Conservation (phyloP, 129 eudicot species). For the Cynara cardunculus region DNA sequence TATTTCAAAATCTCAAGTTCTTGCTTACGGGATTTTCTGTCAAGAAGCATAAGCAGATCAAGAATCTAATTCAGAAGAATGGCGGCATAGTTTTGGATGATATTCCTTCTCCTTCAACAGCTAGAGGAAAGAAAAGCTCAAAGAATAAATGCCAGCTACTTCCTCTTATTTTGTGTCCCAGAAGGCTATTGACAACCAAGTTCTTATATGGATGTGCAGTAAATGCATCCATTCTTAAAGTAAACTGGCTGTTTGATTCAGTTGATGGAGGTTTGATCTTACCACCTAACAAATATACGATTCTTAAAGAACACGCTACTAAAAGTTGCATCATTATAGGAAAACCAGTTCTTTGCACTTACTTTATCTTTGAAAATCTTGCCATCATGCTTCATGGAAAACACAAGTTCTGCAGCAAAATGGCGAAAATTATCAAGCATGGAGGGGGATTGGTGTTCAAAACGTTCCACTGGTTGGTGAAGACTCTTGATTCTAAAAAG, state of each 20-base stretch:
- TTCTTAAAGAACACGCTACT: slow-evolving; percentile 33
- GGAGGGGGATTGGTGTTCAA: slow-evolving; percentile 79
- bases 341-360: slow-evolving; percentile 16
- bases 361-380: slow-evolving; percentile 39
- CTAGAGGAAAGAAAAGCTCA: slow-evolving; percentile 42
- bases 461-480: slow-evolving; percentile 60
- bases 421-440: slow-evolving; percentile 60
- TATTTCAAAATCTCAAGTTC: slow-evolving; percentile 51
- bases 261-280: slow-evolving; percentile 50
- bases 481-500: slow-evolving; percentile 41
- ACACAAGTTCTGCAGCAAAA: slow-evolving; percentile 42
- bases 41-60: slow-evolving; percentile 57
- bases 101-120: slow-evolving; percentile 51
- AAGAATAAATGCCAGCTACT: slow-evolving; percentile 28
- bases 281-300: slow-evolving; percentile 56
- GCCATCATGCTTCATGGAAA: slow-evolving; percentile 82
- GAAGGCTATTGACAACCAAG: slow-evolving; percentile 63
- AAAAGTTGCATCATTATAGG: slow-evolving; percentile 23
- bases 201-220: slow-evolving; percentile 88
- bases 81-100: slow-evolving; percentile 79
- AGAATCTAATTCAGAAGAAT: slow-evolving; percentile 43
- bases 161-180: slow-evolving; percentile 57
- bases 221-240: slow-evolving; percentile 53
- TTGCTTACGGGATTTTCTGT: slow-evolving; percentile 73
- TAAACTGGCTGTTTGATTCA: slow-evolving; percentile 76